Conservation (phyloP, 2,329 filamentous ascomycete genomes). For the Monilinia laxa region DNA sequence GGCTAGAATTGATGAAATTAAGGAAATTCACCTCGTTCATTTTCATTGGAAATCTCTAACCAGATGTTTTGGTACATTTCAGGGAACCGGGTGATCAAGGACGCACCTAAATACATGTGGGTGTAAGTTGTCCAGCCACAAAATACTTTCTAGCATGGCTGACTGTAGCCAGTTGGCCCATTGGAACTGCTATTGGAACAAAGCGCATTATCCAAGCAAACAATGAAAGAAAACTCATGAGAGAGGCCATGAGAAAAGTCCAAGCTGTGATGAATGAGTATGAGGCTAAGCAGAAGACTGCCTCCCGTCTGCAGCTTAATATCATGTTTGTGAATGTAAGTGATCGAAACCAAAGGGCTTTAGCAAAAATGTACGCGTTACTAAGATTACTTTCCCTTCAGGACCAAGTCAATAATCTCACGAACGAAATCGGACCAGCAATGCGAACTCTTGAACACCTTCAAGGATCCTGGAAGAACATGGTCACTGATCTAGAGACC, state of each 20-base stretch:
- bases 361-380: accelerated
- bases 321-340: constrained; percentile 13
- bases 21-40: background rate
- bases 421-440: background rate
- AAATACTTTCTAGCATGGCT: background rate
- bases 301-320: constrained; percentile 8
- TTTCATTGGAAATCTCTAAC: background rate
- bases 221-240: background rate
- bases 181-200: constrained; percentile 3
- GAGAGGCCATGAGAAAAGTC: background rate
- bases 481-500: background rate
- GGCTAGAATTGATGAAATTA: constrained; percentile 7
- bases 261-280: constrained; percentile 9
- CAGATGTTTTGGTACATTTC: background rate
- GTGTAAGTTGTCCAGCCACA: background rate
- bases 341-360: background rate
- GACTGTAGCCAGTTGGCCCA: background rate
- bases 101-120: constrained; percentile 14
- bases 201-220: background rate
- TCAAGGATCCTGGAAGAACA: constrained; percentile 7
- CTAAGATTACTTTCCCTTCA: background rate
- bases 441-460: constrained; percentile 11
- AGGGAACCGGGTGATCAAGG: background rate
- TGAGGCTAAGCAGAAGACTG: constrained; percentile 5
- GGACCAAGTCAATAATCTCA: background rate